Base-by-base conservation (phyloP, 805 yeast species). In the Zygosaccharomyces siamensis region DNA sequence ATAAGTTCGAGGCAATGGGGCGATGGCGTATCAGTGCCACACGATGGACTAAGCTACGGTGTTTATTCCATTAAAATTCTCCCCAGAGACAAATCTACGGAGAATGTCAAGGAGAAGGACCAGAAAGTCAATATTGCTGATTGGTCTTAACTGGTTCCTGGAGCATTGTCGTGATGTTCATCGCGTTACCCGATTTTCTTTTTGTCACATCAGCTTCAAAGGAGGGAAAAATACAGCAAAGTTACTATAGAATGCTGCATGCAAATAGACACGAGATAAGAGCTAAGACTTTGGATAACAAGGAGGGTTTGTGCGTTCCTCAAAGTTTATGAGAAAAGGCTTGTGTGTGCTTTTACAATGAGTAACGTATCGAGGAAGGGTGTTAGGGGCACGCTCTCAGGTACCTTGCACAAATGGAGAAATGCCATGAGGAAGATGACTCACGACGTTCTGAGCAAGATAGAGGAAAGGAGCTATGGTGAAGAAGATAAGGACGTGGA, bases 1-100 rank as follows among this genome's bases (percentile, higher is more conserved):
- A 69, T 90, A 51, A 79, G 81, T 59, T 80, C 96, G 1, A 75
- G 97, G 44, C 66, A 79, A 3, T 92, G 98, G 97, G 61, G 64
- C 4, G 50, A 51, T 1, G 60, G 73, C 8, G 23, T 27, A 6
- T 37, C 46, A 8, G 49, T 52, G 20, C 68, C 68, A 5, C 99
- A 92, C 63, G 88, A 86, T 61, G 99, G 99, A 1, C 75, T 82
- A 39, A 84, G 95, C 35, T 73, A 76, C 48, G 81, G 84, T 4
- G 71, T 93, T 2, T 78, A 77, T 54, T 63, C 68, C 6, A 66
- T 72, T 11, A 57, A 66, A 14, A 60, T 68, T 6, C 57, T 32
- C 46, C 49, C 55, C 53, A 62, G 65, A 47, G 67, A 46, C 56
- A 53, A 45, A 38, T 58, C 37, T 42, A 46, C 26, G 54, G 60